phyloP scores from a whole-genome alignment of 306 rosid species.

The Ammopiptanthus mongolicus region DNA sequence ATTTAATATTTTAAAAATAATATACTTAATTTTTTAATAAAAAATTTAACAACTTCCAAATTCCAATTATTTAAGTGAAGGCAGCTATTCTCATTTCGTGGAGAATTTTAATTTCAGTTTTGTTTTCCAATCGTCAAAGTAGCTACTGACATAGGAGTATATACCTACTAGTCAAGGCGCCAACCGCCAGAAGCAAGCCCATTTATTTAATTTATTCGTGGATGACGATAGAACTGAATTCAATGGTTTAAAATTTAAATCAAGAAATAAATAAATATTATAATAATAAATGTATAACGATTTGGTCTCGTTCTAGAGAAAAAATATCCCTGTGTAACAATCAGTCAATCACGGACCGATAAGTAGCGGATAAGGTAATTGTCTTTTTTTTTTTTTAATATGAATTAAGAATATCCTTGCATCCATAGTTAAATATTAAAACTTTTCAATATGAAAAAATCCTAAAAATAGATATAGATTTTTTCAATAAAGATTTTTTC shows the following conservation, averaged over 20 bases:
- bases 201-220: background rate
- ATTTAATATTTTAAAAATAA: too few relatives aligned
- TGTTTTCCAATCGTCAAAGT: background rate
- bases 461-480: too few relatives aligned
- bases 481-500: too few relatives aligned
- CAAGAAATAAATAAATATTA: background rate
- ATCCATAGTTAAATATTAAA: too few relatives aligned
- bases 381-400: too few relatives aligned
- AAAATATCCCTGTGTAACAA: background rate
- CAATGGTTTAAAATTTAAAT: background rate
- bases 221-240: background rate
- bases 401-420: too few relatives aligned
- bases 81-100: background rate
- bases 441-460: too few relatives aligned
- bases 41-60: background rate
- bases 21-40: too few relatives aligned
- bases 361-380: too few relatives aligned
- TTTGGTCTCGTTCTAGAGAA: background rate
- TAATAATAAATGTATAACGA: background rate
- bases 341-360: too few relatives aligned
- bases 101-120: background rate
- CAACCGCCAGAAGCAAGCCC: constrained; percentile 11
- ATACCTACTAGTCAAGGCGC: background rate
- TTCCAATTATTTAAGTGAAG: background rate
- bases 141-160: background rate